phyloP scores from a whole-genome alignment of 306 rosid species.

The Sphenostylis stenocarpa region DNA sequence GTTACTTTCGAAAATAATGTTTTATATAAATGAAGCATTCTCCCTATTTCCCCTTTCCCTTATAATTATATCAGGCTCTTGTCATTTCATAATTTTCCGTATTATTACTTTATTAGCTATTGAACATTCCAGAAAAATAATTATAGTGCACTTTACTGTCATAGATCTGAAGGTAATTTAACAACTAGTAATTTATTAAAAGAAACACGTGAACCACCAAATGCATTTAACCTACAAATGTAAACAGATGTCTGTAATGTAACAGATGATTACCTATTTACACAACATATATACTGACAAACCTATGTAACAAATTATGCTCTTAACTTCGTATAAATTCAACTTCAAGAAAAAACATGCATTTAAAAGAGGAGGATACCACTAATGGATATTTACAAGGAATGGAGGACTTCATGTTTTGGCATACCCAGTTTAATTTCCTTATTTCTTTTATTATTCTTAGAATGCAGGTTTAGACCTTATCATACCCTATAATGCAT shows the following conservation, averaged over 20 bases:
- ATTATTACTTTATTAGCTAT: background rate
- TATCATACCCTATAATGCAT: no score
- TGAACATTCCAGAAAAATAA: background rate
- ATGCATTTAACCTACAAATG: background rate
- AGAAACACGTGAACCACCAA: background rate
- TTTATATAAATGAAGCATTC: background rate
- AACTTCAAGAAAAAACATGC: constrained; percentile 2
- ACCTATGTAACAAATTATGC: background rate
- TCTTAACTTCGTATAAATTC: background rate
- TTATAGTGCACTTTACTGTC: background rate
- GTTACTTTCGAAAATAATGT: background rate
- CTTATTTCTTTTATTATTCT: background rate
- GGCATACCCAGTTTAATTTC: background rate
- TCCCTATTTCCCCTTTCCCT: background rate
- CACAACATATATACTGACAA: background rate
- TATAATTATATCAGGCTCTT: background rate
- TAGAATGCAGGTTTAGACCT: no score
- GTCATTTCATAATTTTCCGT: no score
- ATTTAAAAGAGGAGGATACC: background rate
- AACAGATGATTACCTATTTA: background rate
- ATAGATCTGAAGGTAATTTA: background rate
- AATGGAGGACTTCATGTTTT: background rate
- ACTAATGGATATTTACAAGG: background rate
- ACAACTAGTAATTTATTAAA: background rate
- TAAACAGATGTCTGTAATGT: background rate